A percentile compares a stretch with the other conserved stretches of the same genome.
These are phyloP conservation scores for Clavispora santaluciae DNA, from an alignment of 805 yeast species.

Conservation along the genomic window DNA sequence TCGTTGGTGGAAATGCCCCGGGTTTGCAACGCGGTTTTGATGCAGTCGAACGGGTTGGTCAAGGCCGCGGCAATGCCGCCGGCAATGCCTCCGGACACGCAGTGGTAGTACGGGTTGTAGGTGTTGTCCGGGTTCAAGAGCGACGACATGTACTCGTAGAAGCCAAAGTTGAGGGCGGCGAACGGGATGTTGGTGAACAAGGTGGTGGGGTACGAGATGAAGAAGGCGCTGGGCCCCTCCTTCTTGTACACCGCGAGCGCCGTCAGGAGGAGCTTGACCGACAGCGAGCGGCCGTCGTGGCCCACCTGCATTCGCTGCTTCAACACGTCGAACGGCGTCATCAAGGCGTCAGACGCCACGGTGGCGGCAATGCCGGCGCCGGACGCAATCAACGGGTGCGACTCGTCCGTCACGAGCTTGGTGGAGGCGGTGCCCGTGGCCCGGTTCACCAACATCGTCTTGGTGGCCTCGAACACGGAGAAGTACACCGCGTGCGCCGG, in stretches of 20 bases:
- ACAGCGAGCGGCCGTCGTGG: constrained; percentile 15
- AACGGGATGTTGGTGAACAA: constrained; percentile 88
- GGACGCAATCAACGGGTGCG: constrained; percentile 80
- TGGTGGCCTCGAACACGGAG: constrained; percentile 84
- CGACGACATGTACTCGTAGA: constrained; percentile 81
- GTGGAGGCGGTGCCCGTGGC: constrained; percentile 31
- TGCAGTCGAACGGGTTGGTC: constrained; percentile 91
- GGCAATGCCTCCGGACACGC: constrained; percentile 87
- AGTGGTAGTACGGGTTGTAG: constrained; percentile 88
- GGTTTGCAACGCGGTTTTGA: constrained; percentile 88
- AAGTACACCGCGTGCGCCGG: constrained; percentile 98
- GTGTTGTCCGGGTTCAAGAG: constrained; percentile 68
- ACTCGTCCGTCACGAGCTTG: constrained; percentile 51
- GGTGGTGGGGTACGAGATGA: constrained; percentile 91
- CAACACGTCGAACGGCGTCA: constrained; percentile 95
- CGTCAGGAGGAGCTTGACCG: constrained; percentile 27
- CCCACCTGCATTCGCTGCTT: constrained; percentile 86
- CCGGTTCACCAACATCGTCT: constrained; percentile 49
- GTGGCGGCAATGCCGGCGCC: constrained; percentile 90
- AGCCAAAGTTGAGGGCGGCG: constrained; percentile 89
- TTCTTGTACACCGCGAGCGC: constrained; percentile 47
- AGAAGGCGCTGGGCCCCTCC: constrained; percentile 80
- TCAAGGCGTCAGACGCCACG: constrained; percentile 86
- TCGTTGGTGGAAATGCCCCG: constrained; percentile 52
- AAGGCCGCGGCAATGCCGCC: constrained; percentile 95